Evolutionary conservation across 495 filamentous ascomycete genomes (phyloP), one percentile per base, ranked within the genome.

Genomic region (Jackrogersella multiformis): DNA sequence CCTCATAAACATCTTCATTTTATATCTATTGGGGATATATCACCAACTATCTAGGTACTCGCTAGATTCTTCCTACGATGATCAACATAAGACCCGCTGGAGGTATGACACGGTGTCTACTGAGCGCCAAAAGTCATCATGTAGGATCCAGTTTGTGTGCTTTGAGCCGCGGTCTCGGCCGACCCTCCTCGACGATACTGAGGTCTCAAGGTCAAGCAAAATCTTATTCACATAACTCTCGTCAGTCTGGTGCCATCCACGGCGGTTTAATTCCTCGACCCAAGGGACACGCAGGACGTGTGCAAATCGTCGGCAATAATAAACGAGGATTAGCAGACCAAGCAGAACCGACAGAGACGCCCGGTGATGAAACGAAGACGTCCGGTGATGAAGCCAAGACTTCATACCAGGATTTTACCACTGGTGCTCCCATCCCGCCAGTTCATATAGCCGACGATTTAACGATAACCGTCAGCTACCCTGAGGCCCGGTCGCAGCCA

Each of bases 81-180:
- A 20, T 15, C 32, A 48, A 26, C 26, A 56, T 64, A 42, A 15
- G 53, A 34, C 8, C 54, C 2, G 21, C 44, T 16, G 7, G 16
- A 8, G 16, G 18, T 23, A 28, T 64, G 4, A 36, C 59, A 12
- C 32, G 66, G 32, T 32, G 24, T 24, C 23, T 64, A 12, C 32
- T 60, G 5, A 44, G 20, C 35, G 39, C 28, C 1, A 45, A 36
- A 44, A 32, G 20, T 24, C 42, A 24, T 6, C 54, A 59, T 24
- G 39, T 41, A 26, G 15, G 5, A 48, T 63, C 46, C 16, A 6
- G 57, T 7, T n/a, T 24, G 10, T 24, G 13, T 15, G 26, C 26
- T 53, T 18, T 55, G 12, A 38, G 36, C 41, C 59, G 39, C 8
- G 16, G 45, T 48, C 36, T 63, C 42, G 10, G 41, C 28, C 52